Evolutionary conservation across 1,139 yeast genomes (phyloP).

Genomic region (Eremothecium gossypii): DNA sequence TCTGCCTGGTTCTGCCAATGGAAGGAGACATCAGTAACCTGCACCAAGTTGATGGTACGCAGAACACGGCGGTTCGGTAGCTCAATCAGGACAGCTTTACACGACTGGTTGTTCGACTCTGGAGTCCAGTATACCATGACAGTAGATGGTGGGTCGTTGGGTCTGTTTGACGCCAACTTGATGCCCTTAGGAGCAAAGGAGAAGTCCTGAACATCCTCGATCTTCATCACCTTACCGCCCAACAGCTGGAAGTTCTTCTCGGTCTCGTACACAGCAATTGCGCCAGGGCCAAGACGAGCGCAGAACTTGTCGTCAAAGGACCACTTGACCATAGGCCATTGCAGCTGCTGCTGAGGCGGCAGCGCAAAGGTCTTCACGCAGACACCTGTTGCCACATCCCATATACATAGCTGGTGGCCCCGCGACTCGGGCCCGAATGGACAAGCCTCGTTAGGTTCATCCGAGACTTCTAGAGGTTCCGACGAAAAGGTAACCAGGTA

Average conservation of each 20-base stretch:
- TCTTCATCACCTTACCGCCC: constrained; percentile 77
- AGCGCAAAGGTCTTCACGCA: constrained; percentile 86
- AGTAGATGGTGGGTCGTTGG: constrained; percentile 37
- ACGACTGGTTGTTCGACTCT: constrained; percentile 84
- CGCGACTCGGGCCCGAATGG: constrained; percentile 85
- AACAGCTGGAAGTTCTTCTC: constrained; percentile 61
- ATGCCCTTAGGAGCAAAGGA: constrained; percentile 93
- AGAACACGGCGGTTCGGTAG: constrained; percentile 75
- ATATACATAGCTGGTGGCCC: constrained; percentile 89
- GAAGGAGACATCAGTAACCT: constrained; percentile 83
- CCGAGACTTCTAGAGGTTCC: constrained; percentile 65
- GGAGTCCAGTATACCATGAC: constrained; percentile 95
- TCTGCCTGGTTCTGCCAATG: constrained; percentile 92
- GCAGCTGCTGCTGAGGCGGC: constrained; percentile 72
- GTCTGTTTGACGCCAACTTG: constrained; percentile 47
- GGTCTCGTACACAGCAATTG: constrained; percentile 74
- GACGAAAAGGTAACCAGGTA: constrained; percentile 88
- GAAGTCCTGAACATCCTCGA: constrained; percentile 82
- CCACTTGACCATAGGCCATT: constrained; percentile 98
- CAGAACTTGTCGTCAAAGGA: constrained; percentile 87
- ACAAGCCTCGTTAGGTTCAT: constrained; percentile 51
- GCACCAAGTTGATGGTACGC: constrained; percentile 89
- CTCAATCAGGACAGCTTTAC: constrained; percentile 87
- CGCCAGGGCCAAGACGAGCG: constrained; percentile 93
- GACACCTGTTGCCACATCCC: constrained; percentile 82